Conservation (phyloP, 2,329 filamentous ascomycete genomes). For the Sporothrix pseudoabietina region DNA sequence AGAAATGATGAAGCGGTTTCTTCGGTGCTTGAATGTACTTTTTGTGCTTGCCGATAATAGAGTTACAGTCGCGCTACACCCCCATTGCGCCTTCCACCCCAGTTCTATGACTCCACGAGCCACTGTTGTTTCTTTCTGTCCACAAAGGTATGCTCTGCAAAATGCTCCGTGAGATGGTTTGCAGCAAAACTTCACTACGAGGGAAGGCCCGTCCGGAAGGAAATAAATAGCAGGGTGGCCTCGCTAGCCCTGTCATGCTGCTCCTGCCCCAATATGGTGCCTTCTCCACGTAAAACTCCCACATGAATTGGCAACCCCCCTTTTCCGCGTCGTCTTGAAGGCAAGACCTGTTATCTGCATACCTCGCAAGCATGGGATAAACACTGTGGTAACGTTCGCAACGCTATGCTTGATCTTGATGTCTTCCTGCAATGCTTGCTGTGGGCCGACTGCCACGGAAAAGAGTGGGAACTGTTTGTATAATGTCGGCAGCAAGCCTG, state of each 20-base stretch:
- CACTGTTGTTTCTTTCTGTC: not conserved
- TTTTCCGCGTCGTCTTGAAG: not conserved
- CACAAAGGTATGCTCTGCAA: not conserved
- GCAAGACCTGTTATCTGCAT: slow-evolving; percentile 20
- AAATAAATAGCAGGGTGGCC: not conserved
- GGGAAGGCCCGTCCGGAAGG: slow-evolving; percentile 21
- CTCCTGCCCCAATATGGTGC: not conserved
- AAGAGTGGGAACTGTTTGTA: not conserved
- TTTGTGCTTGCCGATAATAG: not conserved
- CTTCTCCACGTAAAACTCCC: slow-evolving; percentile 22
- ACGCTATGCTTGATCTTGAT: no score
- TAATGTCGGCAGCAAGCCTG: not conserved
- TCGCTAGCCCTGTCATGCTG: not conserved
- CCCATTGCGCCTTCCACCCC: not conserved
- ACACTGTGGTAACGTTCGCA: not conserved
- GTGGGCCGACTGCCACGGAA: not conserved
- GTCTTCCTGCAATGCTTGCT: not conserved
- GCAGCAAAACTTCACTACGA: slow-evolving; percentile 3
- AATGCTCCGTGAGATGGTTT: not conserved
- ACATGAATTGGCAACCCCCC: slow-evolving; percentile 11
- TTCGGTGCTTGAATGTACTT: not conserved
- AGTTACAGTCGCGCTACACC: not conserved
- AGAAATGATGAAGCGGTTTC: not conserved
- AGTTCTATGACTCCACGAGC: not conserved
- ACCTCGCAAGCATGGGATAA: not conserved